Conservation (phyloP, 805 yeast species). For the Kregervanrija delftensis region DNA sequence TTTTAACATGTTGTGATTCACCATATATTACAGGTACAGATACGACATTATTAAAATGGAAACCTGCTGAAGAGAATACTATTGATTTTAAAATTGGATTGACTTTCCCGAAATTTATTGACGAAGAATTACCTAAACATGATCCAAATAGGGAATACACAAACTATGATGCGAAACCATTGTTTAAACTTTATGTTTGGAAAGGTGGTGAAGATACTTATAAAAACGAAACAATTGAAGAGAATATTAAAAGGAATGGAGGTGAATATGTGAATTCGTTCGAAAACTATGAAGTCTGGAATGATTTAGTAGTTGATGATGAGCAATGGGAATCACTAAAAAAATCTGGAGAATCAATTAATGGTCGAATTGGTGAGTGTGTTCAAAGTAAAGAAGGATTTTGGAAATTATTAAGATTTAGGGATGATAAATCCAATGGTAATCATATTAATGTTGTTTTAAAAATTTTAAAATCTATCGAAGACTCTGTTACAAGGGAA, state of each 20-base stretch:
- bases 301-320: conserved; percentile 52
- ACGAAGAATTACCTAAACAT: conserved; percentile 57
- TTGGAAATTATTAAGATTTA: conserved; percentile 82
- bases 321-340: conserved; percentile 80
- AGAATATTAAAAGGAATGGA: conserved; percentile 25
- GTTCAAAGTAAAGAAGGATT: conserved; percentile 55
- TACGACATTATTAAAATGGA: conserved; percentile 84
- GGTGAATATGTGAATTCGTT: conserved; percentile 28
- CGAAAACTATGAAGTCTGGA: conserved; percentile 56
- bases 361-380: conserved; percentile 86
- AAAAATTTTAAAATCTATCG: conserved; percentile 76
- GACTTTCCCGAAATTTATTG: conserved; percentile 51
- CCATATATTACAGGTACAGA: conserved; percentile 91
- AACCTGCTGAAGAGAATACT: conserved; percentile 92
- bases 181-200: conserved; percentile 67
- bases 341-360: conserved; percentile 66
- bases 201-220: conserved; percentile 41
- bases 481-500: conserved; percentile 77
- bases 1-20: conserved; percentile 84
- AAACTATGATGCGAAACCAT: conserved; percentile 79
- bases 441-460: conserved; percentile 77
- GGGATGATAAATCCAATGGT: conserved; percentile 89
- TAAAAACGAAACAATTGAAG: conserved; percentile 31
- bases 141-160: conserved; percentile 66
- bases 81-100: conserved; percentile 76